Evolutionary conservation across 2,329 filamentous ascomycete species (phyloP).

Genomic region (Byssoonygena ceratinophila): DNA sequence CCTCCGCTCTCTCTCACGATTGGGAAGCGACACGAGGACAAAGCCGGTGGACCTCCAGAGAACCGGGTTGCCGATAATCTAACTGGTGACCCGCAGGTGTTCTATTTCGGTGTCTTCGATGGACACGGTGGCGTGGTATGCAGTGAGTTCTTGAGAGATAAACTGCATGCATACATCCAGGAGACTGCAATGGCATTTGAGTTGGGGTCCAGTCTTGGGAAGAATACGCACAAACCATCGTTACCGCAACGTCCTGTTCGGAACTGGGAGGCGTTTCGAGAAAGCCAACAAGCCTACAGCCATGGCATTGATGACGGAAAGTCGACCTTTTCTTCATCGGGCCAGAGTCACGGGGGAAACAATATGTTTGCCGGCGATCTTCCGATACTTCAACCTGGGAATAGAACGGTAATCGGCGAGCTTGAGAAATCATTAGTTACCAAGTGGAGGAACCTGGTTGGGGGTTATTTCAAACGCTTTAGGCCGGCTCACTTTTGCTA

Average conservation of each 20-base stretch:
- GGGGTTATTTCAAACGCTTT: slow-evolving; percentile 90
- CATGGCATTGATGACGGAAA: neutral
- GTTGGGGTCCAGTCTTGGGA: slow-evolving; percentile 61
- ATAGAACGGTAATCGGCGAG: slow-evolving; percentile 52
- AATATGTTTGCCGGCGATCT: slow-evolving; percentile 25
- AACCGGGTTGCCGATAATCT: slow-evolving; percentile 60
- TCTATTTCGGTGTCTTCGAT: slow-evolving; percentile 96
- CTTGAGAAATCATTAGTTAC: slow-evolving; percentile 62
- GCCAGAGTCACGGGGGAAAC: slow-evolving; percentile 6
- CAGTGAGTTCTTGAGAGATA: slow-evolving; percentile 72
- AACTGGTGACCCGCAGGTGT: slow-evolving; percentile 85
- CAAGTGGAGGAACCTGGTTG: slow-evolving; percentile 73
- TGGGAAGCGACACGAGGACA: slow-evolving; percentile 15
- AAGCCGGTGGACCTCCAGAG: slow-evolving; percentile 28
- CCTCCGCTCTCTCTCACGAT: slow-evolving; percentile 55
- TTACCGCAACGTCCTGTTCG: slow-evolving; percentile 9
- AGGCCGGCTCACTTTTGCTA: slow-evolving; percentile 64
- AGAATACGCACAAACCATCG: slow-evolving; percentile 14
- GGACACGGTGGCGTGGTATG: slow-evolving; percentile 88
- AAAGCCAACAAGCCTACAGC: slow-evolving; percentile 4
- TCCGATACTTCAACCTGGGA: slow-evolving; percentile 43
- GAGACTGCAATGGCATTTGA: slow-evolving; percentile 66
- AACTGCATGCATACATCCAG: slow-evolving; percentile 82
- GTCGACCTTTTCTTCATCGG: neutral
- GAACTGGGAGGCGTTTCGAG: slow-evolving; percentile 15